These are phyloP conservation scores for Solanum sejunctum DNA, from an alignment of 257 asterid species.

Conservation along the genomic window DNA sequence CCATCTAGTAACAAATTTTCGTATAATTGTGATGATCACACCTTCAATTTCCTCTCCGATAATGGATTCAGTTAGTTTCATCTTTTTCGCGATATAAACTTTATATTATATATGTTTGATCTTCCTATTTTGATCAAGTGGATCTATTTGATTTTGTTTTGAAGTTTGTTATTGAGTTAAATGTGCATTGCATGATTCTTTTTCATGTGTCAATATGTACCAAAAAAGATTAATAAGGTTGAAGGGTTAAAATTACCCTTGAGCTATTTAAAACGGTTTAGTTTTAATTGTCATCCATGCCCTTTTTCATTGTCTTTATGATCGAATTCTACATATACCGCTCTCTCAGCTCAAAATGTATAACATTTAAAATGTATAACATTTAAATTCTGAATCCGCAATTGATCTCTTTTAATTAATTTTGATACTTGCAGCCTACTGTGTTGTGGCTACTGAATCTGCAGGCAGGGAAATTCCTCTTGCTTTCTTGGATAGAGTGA, in stretches of 20 bases:
- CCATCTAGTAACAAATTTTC: conserved; percentile 35
- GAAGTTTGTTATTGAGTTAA: neutral
- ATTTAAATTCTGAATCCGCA: neutral
- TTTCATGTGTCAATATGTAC: neutral
- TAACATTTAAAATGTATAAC: neutral
- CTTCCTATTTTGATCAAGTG: neutral
- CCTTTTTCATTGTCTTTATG: neutral
- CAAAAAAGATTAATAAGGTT: neutral
- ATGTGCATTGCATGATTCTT: neutral
- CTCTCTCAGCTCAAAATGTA: neutral
- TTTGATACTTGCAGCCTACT: conserved; percentile 22
- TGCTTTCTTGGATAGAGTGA: conserved; percentile 31
- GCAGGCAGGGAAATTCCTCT: conserved; percentile 43
- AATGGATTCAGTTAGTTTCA: conserved; percentile 41
- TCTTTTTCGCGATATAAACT: too few relatives aligned
- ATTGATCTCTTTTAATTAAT: neutral
- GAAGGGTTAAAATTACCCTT: neutral
- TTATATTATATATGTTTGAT: neutral
- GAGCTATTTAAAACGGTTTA: neutral
- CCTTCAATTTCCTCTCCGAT: conserved; percentile 41
- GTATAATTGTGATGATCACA: conserved; percentile 39
- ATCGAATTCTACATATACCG: neutral
- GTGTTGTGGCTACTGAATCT: conserved; percentile 42
- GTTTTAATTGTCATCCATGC: neutral
- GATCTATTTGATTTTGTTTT: neutral